Base-by-base conservation (phyloP, 2,329 filamentous ascomycete genomes). In the Scleromitrula shiraiana region DNA sequence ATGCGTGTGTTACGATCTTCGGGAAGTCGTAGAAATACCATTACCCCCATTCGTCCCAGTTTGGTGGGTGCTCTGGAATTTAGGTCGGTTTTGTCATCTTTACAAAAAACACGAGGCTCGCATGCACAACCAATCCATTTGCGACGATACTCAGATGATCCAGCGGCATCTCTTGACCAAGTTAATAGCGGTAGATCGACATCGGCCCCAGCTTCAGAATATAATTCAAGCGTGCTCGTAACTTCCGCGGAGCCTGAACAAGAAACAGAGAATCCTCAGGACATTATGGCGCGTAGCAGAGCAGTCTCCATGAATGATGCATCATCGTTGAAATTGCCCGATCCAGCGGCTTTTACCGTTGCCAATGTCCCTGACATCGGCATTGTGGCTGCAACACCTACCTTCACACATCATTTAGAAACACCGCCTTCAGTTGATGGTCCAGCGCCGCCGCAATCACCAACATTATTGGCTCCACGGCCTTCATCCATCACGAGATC, bases 11-110 rank as follows among this genome's bases (percentile, higher is more conserved):
- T 81, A 56, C 79, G 88, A 19, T 80, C 86, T 1, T 70, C 72
- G 26, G 74, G 79, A 39, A 75, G 75, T 37, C 77, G 81, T 53
- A 80, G 84, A 56, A 83, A 83, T 55, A 88, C 88, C 2, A 77
- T 90, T 52, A 91, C 83, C 6, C 85, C 89, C 0, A 96, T 98
- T 53, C 78, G 93, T 36, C 91, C 93, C 1, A 97, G 93, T 70
- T 71, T 98, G 39, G 84, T 98, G 3, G 93, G 93, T 36, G 93
- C 88, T 7, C 72, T 98, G 49, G 93, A 98, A 67, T 98, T 98
- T 59, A 79, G 90, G 58, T 91, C 91, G 2, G 84, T 95, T 3
- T 71, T 98, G 38, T 84, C 87, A n/a, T 89, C 89, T 2, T 69
- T 98, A 49, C 83, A 94, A 59, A 85, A 82, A 55, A 86, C 88